These are phyloP conservation scores for Paxillus involutus DNA, from an alignment of 768 basidiomycete genomes.

Conservation along the genomic window DNA sequence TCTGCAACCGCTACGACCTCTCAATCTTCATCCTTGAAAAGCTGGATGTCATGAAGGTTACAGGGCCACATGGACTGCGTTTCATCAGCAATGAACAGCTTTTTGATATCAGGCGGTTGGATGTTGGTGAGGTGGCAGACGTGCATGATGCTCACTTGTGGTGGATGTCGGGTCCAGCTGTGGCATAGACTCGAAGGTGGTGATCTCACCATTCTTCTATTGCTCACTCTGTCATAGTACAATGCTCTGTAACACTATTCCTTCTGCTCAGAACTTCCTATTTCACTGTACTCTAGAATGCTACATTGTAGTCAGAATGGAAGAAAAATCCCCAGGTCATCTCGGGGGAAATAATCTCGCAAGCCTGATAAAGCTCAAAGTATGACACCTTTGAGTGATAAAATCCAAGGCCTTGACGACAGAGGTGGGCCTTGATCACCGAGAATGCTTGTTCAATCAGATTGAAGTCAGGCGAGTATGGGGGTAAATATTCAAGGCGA, in stretches of 20 bases:
- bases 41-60: neutral
- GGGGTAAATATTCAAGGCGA: constrained; percentile 24
- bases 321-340: constrained; percentile 8
- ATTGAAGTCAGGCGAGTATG: constrained; percentile 32
- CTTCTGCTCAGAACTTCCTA: too few relatives aligned
- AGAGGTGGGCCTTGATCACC: constrained; percentile 18
- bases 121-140: neutral
- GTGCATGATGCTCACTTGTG: too few relatives aligned
- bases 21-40: neutral
- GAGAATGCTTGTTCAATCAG: constrained; percentile 31
- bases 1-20: neutral
- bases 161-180: neutral
- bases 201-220: neutral
- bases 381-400: constrained; percentile 1
- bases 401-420: neutral
- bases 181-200: neutral
- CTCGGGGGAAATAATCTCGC: constrained; percentile 6
- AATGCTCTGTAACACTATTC: too few relatives aligned
- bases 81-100: neutral
- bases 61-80: neutral
- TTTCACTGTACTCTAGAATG: too few relatives aligned
- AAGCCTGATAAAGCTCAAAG: constrained; percentile 7
- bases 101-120: neutral
- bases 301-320: constrained; percentile 16
- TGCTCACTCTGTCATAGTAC: neutral